Conservation (phyloP, 2,329 filamentous ascomycete genomes). For the Chalaropsis ovoidea region DNA sequence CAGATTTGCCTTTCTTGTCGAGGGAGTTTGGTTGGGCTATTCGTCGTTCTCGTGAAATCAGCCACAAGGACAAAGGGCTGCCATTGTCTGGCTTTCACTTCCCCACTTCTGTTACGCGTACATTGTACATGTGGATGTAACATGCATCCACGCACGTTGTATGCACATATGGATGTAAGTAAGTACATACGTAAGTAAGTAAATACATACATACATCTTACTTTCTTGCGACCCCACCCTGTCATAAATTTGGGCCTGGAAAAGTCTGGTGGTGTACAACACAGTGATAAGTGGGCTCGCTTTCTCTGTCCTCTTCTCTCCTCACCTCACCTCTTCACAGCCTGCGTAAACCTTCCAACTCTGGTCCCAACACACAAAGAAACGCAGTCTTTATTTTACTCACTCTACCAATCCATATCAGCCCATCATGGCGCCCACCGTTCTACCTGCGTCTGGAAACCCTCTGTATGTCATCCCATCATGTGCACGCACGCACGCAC, state of each 20-base stretch:
- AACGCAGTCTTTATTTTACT: not conserved
- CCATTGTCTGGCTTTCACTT: no score
- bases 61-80: not conserved
- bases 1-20: no score
- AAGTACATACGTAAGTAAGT: not conserved
- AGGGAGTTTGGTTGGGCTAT: no score
- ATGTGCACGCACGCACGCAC: not conserved
- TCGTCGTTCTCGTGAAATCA: no score
- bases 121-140: no score
- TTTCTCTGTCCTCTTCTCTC: not conserved
- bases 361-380: no score
- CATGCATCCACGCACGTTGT: no score
- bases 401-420: not conserved
- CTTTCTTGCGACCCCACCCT: not conserved
- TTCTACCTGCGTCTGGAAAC: conserved; percentile 40
- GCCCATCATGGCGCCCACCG: conserved; percentile 36
- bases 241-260: not conserved
- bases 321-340: not conserved
- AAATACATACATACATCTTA: not conserved
- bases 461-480: conserved; percentile 36
- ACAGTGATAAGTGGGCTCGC: not conserved
- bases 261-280: not conserved
- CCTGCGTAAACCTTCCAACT: no score
- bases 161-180: not conserved
- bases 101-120: no score